Percentiles rank a stretch among this genome's conserved stretches.
phyloP scores from a whole-genome alignment of 306 rosid species.

The Dicorynia guianensis region DNA sequence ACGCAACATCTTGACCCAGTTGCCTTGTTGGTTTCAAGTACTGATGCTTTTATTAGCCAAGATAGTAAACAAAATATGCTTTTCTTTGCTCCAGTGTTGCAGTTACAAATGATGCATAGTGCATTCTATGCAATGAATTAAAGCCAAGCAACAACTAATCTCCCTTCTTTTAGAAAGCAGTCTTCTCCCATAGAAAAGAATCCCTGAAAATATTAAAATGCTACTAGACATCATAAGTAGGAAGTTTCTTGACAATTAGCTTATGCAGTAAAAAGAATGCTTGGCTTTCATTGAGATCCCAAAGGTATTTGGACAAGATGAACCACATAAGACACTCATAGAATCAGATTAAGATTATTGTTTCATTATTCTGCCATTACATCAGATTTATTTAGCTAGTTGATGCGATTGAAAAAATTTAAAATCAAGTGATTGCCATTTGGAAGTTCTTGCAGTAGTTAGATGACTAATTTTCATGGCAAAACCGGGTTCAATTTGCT shows the following conservation, averaged over 20 bases:
- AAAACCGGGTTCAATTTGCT: neutral
- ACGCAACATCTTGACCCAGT: conserved; percentile 35
- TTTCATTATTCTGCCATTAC: conserved; percentile 9
- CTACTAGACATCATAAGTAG: neutral
- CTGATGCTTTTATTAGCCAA: neutral
- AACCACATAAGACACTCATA: neutral
- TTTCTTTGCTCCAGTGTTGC: neutral
- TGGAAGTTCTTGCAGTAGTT: conserved; percentile 22
- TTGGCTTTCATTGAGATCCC: neutral
- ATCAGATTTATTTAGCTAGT: conserved; percentile 20
- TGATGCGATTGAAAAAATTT: conserved; percentile 18
- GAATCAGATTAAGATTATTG: neutral
- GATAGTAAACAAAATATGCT: neutral
- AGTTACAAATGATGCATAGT: neutral
- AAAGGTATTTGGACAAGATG: neutral
- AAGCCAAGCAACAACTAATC: neutral
- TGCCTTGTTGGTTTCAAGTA: conserved; percentile 4
- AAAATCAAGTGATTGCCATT: neutral
- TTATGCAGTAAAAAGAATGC: neutral
- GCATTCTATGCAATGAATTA: neutral
- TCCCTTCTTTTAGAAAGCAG: neutral
- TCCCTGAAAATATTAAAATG: neutral
- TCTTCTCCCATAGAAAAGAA: neutral
- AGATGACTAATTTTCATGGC: neutral
- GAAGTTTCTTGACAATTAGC: neutral